Conservation (phyloP, 805 yeast genomes). For the Lipomyces orientalis region DNA sequence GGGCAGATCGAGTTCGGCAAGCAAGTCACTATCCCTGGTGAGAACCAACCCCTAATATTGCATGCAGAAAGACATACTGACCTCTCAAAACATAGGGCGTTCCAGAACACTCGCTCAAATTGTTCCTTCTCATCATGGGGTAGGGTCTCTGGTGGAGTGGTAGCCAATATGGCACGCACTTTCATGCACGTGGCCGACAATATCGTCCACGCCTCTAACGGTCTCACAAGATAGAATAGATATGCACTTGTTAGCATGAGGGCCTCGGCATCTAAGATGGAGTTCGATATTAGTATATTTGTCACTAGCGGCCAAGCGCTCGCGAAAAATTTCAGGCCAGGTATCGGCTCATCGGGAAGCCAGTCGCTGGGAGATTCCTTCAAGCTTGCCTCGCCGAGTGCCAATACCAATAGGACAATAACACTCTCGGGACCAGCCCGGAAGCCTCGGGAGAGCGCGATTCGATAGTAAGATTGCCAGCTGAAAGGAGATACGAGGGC, state of each 20-base stretch:
- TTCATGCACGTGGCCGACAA: slow-evolving; percentile 21
- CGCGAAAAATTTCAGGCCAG: slow-evolving; percentile 27
- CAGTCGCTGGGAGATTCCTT: slow-evolving; percentile 1
- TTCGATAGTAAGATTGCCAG: slow-evolving; percentile 24
- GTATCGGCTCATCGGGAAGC: slow-evolving; percentile 6
- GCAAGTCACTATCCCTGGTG: slow-evolving; percentile 17
- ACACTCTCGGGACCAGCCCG: slow-evolving; percentile 28
- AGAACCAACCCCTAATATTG: not conserved
- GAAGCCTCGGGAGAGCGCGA: slow-evolving; percentile 27
- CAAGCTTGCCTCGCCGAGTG: slow-evolving; percentile 26
- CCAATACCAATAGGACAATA: slow-evolving; percentile 26
- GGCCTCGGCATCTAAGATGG: slow-evolving; percentile 26
- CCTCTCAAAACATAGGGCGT: slow-evolving; percentile 27
- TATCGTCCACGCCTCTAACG: slow-evolving; percentile 28
- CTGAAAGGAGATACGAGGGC: slow-evolving; percentile 29
- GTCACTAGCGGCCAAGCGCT: slow-evolving; percentile 26
- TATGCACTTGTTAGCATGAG: slow-evolving; percentile 24
- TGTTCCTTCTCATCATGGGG: slow-evolving; percentile 18
- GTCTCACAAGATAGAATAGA: slow-evolving; percentile 25
- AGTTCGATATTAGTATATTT: slow-evolving; percentile 16
- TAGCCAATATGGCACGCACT: slow-evolving; percentile 9
- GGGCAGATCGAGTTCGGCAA: slow-evolving; percentile 29
- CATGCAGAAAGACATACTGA: not conserved
- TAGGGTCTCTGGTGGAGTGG: slow-evolving; percentile 13
- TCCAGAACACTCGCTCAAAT: slow-evolving; percentile 28